Conservation (phyloP, 441 rosid genomes). For the Metrosideros polymorpha region DNA sequence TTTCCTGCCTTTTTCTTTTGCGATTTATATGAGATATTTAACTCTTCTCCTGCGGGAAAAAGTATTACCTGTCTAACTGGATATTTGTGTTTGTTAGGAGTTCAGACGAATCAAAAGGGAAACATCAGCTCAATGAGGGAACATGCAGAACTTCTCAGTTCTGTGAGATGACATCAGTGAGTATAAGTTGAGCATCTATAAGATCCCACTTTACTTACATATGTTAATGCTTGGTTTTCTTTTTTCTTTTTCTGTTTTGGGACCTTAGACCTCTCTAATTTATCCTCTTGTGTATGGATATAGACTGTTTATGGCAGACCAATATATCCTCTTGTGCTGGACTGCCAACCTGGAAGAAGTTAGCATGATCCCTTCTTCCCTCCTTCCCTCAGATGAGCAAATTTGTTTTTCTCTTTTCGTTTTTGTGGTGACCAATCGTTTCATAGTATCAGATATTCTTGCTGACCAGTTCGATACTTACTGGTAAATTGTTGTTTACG, state of each 20-base stretch:
- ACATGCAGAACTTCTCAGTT: conserved; percentile 91
- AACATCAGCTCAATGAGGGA: conserved; percentile 85
- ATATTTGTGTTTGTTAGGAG: conserved; percentile 30
- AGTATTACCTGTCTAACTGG: background rate
- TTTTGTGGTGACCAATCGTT: background rate
- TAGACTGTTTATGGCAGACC: background rate
- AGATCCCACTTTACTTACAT: background rate
- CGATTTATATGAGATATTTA: too few relatives aligned
- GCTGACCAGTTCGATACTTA: background rate
- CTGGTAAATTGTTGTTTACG: background rate
- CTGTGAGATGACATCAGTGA: conserved; percentile 96
- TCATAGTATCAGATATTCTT: background rate
- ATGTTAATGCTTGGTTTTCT: background rate
- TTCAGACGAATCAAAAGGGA: conserved; percentile 75
- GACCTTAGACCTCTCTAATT: background rate
- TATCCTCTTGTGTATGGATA: too few relatives aligned
- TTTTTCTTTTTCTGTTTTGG: background rate
- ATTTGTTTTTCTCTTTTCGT: background rate
- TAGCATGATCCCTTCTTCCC: background rate
- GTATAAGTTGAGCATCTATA: conserved; percentile 48
- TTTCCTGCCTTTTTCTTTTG: too few relatives aligned
- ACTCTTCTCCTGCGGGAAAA: too few relatives aligned
- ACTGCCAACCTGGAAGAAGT: background rate
- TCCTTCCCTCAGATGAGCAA: background rate
- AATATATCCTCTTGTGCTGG: background rate